Conservation (phyloP, 768 basidiomycete species). For the Leccinum rimulosum region DNA sequence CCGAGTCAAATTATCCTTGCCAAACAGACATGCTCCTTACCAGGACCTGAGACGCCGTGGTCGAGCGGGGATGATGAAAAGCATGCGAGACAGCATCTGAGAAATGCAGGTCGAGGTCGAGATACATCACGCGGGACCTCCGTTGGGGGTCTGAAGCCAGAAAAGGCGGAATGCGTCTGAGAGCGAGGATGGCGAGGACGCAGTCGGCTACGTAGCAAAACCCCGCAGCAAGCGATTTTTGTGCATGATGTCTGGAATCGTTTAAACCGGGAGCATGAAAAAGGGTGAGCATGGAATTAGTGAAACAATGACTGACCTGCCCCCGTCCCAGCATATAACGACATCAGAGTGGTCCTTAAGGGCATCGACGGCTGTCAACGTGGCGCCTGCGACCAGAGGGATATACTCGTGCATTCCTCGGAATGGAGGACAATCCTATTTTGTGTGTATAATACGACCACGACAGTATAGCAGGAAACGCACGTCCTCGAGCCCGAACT, state of each 20-base stretch:
- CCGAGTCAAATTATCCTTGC: not conserved
- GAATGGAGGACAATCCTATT: constrained; percentile 84
- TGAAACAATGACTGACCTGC: constrained; percentile 46
- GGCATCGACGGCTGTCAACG: constrained; percentile 67
- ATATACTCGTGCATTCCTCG: constrained; percentile 66
- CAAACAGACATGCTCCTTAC: constrained; percentile 32
- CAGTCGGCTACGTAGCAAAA: constrained; percentile 96
- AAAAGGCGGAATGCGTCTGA: constrained; percentile 43
- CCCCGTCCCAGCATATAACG: constrained; percentile 90
- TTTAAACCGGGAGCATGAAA: not conserved
- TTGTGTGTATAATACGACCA: constrained; percentile 1
- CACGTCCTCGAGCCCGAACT: constrained; percentile 64
- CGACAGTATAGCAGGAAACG: constrained; percentile 10
- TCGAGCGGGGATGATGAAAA: constrained; percentile 45
- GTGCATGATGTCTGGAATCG: constrained; percentile 71
- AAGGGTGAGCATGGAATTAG: not conserved
- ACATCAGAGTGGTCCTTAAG: constrained; percentile 53
- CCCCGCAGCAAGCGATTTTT: constrained; percentile 74
- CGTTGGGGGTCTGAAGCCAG: constrained; percentile 19
- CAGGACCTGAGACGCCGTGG: constrained; percentile 43
- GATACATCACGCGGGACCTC: constrained; percentile 75
- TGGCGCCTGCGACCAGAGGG: constrained; percentile 68
- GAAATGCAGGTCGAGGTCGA: constrained; percentile 92
- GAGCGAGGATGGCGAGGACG: constrained; percentile 72
- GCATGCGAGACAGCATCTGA: constrained; percentile 86